Evolutionary conservation across 2,329 filamentous ascomycete species (phyloP).

Genomic region (Xylaria hypoxylon): DNA sequence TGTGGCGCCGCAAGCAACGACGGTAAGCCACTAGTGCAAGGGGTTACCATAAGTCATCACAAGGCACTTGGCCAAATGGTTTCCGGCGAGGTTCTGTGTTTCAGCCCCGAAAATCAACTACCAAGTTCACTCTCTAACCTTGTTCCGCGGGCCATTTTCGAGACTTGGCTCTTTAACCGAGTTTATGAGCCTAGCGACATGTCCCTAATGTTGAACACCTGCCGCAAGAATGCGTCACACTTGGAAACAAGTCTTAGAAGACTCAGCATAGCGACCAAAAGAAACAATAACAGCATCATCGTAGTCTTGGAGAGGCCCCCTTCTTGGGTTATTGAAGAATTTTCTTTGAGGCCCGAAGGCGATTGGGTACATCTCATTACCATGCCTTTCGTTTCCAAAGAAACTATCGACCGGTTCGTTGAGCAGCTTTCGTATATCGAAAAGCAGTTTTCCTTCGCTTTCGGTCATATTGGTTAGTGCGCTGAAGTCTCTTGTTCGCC

Average conservation of each 20-base stretch:
- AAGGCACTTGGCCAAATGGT: constrained; percentile 34
- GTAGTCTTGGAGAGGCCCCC: constrained; percentile 22
- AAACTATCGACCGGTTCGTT: constrained; percentile 27
- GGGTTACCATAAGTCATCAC: constrained; percentile 35
- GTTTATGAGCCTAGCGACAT: constrained; percentile 21
- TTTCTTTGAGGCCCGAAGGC: constrained; percentile 28
- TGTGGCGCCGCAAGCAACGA: not conserved
- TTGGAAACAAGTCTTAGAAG: constrained; percentile 4
- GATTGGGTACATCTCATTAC: constrained; percentile 35
- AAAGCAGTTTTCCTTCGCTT: constrained; percentile 10
- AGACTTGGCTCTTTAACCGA: constrained; percentile 32
- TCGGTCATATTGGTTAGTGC: not conserved
- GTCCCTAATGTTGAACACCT: constrained; percentile 17
- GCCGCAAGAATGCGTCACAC: constrained; percentile 22
- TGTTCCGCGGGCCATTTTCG: constrained; percentile 29
- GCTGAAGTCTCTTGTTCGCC: too few relatives aligned
- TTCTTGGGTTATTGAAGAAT: constrained; percentile 33
- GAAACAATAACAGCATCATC: constrained; percentile 20
- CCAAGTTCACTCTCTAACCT: constrained; percentile 3
- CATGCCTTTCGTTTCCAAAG: constrained; percentile 28
- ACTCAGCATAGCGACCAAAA: constrained; percentile 18
- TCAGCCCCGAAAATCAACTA: constrained; percentile 18
- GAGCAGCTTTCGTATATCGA: constrained; percentile 7
- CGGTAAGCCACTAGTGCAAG: constrained; percentile 26
- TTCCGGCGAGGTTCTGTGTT: constrained; percentile 35